Evolutionary conservation across 2,329 filamentous ascomycete genomes (phyloP), one percentile per base, ranked within the genome.

Genomic region (Aureobasidium leucospermi): DNA sequence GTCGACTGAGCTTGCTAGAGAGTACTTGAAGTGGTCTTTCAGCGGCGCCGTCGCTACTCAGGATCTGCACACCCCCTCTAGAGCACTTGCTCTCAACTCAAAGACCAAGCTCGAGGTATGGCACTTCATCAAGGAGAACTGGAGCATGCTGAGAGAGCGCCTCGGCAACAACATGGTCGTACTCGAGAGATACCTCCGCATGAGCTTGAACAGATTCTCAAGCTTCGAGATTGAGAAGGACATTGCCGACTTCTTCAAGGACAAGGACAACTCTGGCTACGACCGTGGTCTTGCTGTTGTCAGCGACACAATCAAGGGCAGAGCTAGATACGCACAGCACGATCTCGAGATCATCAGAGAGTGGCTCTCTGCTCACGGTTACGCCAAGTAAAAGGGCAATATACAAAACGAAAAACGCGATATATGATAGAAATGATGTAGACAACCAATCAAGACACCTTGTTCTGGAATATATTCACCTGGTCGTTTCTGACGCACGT

Each of bases 251-350:
- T 99, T 99, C 80, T 99, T 97, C 79, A 80, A 83, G 67, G 82
- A 83, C 67, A 96, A 93, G 79, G 89, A 97, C 69, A 93, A 88
- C 16, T 85, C 85, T 67, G 88, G 86, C 51, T 97, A 92, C 73
- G 89, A 95, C 71, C 86, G 94, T 59, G 92, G 90, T 4, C 76
- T 99, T 55, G 86, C 87, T 65, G 90, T 95, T 65, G 87, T 93
- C 63, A 86, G 86, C 71, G 94, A 97, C 71, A 91, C 87, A 63
- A 89, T 97, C 65, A 83, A 86, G 43, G 90, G 88, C 10, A 87
- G 92, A 67, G 90, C 90, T 4, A 84, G 84, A 42, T 99, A 96
- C 78, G 86, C 85, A 71, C 78, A 85, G 73, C 82, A 94, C 59
- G 94, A 97, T 72, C 80, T 84, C 60, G 79, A 78, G 56, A 77